Evolutionary conservation across 352 stramenopile species (phyloP), one percentile per base, ranked within the genome.

Genomic region (Globisporangium acanthophoron): DNA sequence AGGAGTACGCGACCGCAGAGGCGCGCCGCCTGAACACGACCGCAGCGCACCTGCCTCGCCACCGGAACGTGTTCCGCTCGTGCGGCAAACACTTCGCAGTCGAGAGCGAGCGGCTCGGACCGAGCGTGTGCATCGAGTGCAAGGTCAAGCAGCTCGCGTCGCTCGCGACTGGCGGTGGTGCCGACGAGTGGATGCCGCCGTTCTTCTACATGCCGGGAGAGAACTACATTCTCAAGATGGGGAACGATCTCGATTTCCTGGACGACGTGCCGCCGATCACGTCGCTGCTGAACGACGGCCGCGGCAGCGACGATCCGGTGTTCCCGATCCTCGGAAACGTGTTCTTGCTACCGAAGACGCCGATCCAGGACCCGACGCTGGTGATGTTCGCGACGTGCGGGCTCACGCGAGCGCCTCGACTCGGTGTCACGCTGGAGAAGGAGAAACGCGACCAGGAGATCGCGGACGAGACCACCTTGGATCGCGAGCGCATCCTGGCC

Each of bases 141-240:
- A 82, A 85, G 37, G 69, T 68, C 1, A 83, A 87, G 52, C 65
- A 75, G 37, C 54, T 84, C 16, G 80, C 73, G n/a, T 66, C 71
- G 0, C 52, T 61, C 6, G 71, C 58, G 2, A 66, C 59, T 16
- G 48, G 24, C 9, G 31, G 55, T 20, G 31, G 54, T 40, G 49
- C 49, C 1, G 71, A 78, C 39, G 78, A 87, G 4, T 91, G 80
- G 80, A 65, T 69, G 9, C 80, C 80, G 5, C 78, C 80, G 9
- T 91, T 91, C 54, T 87, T 75, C 41, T 89, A 82, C 45, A 69
- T 64, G 9, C 66, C 70, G 0, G 77, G 70, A 0, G 62, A 78
- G 9, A 93, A 93, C 44, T 93, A 93, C 43, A 81, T 91, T 56
- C 66, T 93, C 51, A 85, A 86, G 69, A 76, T 93, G 67, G 75